Percentiles rank a stretch among this genome's conserved stretches.
These are phyloP conservation scores for Tillandsia leiboldiana DNA, from an alignment of 176 grass and related monocot genomes.

Conservation along the genomic window DNA sequence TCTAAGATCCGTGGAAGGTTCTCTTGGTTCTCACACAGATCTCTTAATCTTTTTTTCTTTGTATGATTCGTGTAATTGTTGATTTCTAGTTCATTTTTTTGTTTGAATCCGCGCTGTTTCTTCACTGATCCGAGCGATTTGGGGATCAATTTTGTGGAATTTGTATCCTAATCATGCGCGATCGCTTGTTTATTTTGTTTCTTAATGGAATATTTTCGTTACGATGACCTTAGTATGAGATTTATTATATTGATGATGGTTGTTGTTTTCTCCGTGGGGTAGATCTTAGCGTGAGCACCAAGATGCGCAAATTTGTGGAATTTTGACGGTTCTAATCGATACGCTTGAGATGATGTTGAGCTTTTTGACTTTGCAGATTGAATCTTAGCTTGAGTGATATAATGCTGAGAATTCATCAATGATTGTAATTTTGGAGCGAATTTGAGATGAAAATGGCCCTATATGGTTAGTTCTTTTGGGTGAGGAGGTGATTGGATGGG, in stretches of 20 bases:
- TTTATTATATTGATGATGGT: too few relatives aligned
- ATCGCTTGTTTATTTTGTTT: too few relatives aligned
- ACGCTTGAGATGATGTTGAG: not conserved
- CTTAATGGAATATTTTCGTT: too few relatives aligned
- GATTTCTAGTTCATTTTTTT: not conserved
- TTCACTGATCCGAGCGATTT: not conserved
- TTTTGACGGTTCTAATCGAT: too few relatives aligned
- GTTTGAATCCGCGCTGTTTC: not conserved
- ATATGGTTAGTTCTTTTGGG: not conserved
- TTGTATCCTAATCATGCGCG: not conserved
- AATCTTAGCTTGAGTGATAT: not conserved
- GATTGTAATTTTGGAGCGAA: not conserved
- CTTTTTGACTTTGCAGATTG: not conserved
- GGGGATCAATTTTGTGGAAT: not conserved
- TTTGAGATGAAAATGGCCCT: not conserved
- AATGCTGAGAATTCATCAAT: not conserved
- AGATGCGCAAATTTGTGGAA: too few relatives aligned
- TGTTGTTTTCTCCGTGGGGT: too few relatives aligned
- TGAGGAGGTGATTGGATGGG: constrained; percentile 12
- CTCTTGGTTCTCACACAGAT: not conserved
- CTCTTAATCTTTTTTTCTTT: not conserved
- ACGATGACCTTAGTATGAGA: too few relatives aligned
- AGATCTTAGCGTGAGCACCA: too few relatives aligned
- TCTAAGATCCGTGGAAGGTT: not conserved
- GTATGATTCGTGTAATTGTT: not conserved